phyloP scores from a whole-genome alignment of 2,329 filamentous ascomycete genomes.

The Alternaria sp. region DNA sequence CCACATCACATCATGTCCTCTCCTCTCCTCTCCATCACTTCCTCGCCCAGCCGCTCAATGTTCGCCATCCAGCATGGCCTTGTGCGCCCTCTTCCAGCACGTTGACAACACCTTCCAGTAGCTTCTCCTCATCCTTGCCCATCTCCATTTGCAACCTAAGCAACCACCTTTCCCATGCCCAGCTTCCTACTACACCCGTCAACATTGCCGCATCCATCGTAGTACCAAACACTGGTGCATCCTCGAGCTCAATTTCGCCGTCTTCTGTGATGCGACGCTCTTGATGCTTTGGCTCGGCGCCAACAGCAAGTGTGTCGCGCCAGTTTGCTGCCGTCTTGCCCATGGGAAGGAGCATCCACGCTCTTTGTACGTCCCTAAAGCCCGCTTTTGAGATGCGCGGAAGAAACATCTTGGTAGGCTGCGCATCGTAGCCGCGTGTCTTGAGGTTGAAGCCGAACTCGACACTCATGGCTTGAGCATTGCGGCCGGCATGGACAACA shows the following conservation, averaged over 20 bases:
- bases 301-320: constrained; percentile 48
- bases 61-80: constrained; percentile 66
- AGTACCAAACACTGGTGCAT: constrained; percentile 43
- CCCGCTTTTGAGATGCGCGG: constrained; percentile 75
- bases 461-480: constrained; percentile 81
- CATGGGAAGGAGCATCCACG: constrained; percentile 90
- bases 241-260: constrained; percentile 41
- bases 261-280: constrained; percentile 51
- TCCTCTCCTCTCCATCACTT: constrained; percentile 35
- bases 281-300: constrained; percentile 35
- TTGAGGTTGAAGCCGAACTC: constrained; percentile 92
- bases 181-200: constrained; percentile 82
- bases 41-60: constrained; percentile 61
- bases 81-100: constrained; percentile 69
- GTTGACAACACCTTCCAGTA: constrained; percentile 64
- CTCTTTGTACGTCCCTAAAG: constrained; percentile 81
- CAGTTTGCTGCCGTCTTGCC: constrained; percentile 59
- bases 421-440: constrained; percentile 87
- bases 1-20: constrained; percentile 5
- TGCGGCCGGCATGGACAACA: constrained; percentile 82
- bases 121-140: constrained; percentile 66
- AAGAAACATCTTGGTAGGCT: constrained; percentile 82
- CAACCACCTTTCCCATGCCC: constrained; percentile 97
- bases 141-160: constrained; percentile 88
- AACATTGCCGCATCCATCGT: constrained; percentile 77